These are phyloP conservation scores for Bolboschoenus planiculmis DNA, from an alignment of 176 grass and related monocot species.

Conservation along the genomic window DNA sequence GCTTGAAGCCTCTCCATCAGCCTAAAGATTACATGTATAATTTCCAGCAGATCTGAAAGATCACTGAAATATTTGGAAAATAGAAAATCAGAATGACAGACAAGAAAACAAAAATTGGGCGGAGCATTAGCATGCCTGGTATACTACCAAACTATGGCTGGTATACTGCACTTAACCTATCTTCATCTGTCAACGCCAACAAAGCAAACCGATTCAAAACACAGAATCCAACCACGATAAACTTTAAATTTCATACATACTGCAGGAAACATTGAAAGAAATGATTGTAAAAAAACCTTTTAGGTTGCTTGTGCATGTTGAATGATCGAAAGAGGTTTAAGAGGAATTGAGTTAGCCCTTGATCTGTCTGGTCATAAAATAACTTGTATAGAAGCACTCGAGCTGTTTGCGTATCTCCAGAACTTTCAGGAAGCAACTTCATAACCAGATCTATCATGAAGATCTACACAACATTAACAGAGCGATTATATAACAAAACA, in stretches of 20 bases:
- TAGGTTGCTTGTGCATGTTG: constrained; percentile 86
- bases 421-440: constrained; percentile 69
- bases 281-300: constrained; percentile 49
- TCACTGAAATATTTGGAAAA: constrained; percentile 48
- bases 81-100: constrained; percentile 22
- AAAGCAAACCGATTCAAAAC: neutral
- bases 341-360: constrained; percentile 80
- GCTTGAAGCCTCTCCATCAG: constrained; percentile 96
- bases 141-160: neutral
- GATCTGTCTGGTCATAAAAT: constrained; percentile 97
- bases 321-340: constrained; percentile 87
- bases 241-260: constrained; percentile 12
- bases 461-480: constrained; percentile 42
- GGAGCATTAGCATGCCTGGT: neutral
- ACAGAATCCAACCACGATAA: constrained; percentile 3
- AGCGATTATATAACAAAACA: neutral
- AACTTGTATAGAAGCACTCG: constrained; percentile 88
- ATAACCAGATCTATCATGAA: constrained; percentile 92
- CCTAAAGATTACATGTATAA: constrained; percentile 80
- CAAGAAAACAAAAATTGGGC: neutral
- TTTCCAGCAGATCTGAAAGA: constrained; percentile 87
- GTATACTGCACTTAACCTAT: too few relatives aligned
- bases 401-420: constrained; percentile 74
- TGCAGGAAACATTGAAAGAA: neutral
- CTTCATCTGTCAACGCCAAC: neutral